Base-by-base conservation (phyloP, 2,329 filamentous ascomycete genomes). In the Epichloe sibirici region DNA sequence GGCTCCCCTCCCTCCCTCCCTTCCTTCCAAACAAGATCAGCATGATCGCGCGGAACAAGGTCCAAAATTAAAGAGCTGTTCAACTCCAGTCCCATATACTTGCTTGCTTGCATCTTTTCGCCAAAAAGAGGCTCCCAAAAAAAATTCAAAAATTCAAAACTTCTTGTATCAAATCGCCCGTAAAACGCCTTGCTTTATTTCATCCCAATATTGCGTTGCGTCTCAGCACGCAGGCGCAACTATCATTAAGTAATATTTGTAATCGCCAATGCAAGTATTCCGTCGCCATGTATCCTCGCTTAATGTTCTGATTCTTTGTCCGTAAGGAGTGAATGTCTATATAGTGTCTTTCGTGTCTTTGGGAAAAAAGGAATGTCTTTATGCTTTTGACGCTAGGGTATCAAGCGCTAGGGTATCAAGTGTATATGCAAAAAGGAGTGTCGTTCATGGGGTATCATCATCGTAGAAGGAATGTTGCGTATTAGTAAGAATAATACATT, bases 301-400 rank as follows among this genome's bases (percentile, higher is more conserved):
- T 44, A 49, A 40, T 23, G 38, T 48, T 49, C 47, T 45, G 23
- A 40, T 53, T 34, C 46, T 34, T 17, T 35, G 45, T 57, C 55
- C 55, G 50, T 51, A 57, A 51, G 56, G 56, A 56, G 53, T 56
- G 56, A 34, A 50, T 55, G 34, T 48, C 50, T 48, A 42, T 15
- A 42, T 38, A 34, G 31, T 39, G n/a, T 31, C 17, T 53, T 35
- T 40, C 12, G 43, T 66, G 64, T 68, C 21, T 11, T 21, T 8
- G 7, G 28, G 28, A 43, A 23, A 21, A 44, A 74, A 72, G 70
- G 72, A 74, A 68, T 67, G 71, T 69, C 62, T 69, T 65, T 70
- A 71, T 71, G 44, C 61, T 62, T 61, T 58, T 48, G 45, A 63
- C 62, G 37, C 35, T 47, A 5, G 50, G 50, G 50, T 51, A 51